Evolutionary conservation across 2,329 filamentous ascomycete species (phyloP).

Genomic region (Lecanicillium sp.): DNA sequence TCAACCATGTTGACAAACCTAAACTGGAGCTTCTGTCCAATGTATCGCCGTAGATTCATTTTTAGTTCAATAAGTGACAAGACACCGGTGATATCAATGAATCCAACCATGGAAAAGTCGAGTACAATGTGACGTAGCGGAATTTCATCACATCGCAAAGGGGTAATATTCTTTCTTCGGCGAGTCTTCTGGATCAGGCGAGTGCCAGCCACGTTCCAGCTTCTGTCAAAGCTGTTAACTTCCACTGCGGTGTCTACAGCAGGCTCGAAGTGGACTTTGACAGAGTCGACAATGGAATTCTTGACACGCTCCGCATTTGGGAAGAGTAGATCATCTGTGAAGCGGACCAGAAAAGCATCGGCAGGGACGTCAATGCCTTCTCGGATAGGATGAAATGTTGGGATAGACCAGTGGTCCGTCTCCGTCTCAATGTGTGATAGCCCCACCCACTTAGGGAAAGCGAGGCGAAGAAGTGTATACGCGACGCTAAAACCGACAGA

Average conservation of each 20-base stretch:
- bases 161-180: constrained; percentile 24
- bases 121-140: constrained; percentile 41
- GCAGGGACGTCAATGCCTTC: constrained; percentile 25
- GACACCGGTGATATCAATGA: constrained; percentile 46
- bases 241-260: constrained; percentile 34
- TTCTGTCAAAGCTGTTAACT: constrained; percentile 32
- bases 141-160: constrained; percentile 22
- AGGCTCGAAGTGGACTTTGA: constrained; percentile 32
- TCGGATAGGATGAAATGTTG: constrained; percentile 10
- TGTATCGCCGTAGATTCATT: constrained; percentile 39
- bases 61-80: constrained; percentile 40
- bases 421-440: constrained; percentile 20
- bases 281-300: constrained; percentile 37
- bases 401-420: constrained; percentile 20
- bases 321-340: constrained; percentile 52
- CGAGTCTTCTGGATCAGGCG: constrained; percentile 39
- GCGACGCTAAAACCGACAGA: constrained; percentile 57
- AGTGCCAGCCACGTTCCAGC: constrained; percentile 46
- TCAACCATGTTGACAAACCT: constrained; percentile 40
- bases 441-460: constrained; percentile 38
- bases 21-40: constrained; percentile 35
- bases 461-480: constrained; percentile 50
- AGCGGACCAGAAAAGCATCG: constrained; percentile 48
- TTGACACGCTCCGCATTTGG: constrained; percentile 50
- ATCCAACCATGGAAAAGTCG: constrained; percentile 43